phyloP scores from a whole-genome alignment of 768 basidiomycete species.

The Dentipellis fragilis region DNA sequence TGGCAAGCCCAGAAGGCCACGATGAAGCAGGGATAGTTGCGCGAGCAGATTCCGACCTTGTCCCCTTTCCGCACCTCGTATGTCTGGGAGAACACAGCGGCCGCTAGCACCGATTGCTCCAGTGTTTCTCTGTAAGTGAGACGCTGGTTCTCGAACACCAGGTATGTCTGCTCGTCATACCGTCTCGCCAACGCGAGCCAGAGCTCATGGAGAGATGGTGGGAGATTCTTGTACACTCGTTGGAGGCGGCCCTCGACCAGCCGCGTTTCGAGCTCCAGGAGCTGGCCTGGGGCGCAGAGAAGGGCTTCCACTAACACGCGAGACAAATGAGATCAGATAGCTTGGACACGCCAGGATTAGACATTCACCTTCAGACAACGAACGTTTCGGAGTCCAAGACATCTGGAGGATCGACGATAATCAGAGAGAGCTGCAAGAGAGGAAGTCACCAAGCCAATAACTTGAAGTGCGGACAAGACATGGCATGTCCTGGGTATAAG shows the following conservation, averaged over 20 bases:
- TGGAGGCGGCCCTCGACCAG: slow-evolving; percentile 39
- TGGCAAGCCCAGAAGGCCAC: slow-evolving; percentile 57
- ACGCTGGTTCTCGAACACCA: slow-evolving; percentile 45
- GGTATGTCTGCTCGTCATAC: slow-evolving; percentile 35
- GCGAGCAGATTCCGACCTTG: slow-evolving; percentile 50
- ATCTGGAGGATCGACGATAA: too few species aligned
- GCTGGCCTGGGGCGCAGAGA: slow-evolving; percentile 12
- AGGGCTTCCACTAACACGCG: background rate
- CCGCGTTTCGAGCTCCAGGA: slow-evolving; percentile 32
- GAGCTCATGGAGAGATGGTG: slow-evolving; percentile 41
- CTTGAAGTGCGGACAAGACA: too few species aligned
- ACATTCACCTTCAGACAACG: slow-evolving; percentile 2
- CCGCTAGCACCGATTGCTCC: slow-evolving; percentile 30
- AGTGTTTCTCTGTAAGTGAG: slow-evolving; percentile 39
- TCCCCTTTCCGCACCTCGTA: slow-evolving; percentile 49
- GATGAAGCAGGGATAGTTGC: slow-evolving; percentile 52
- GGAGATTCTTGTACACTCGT: slow-evolving; percentile 51
- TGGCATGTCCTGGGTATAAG: too few species aligned
- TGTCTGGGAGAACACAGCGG: slow-evolving; percentile 31
- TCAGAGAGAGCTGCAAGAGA: too few species aligned
- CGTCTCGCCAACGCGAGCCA: slow-evolving; percentile 36
- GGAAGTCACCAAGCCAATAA: too few species aligned
- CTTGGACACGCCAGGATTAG: background rate
- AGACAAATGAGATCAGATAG: background rate
- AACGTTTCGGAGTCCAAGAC: slow-evolving; percentile 1